These are phyloP conservation scores for Diophrys sp. DNA, from an alignment of 73 alveolate genomes.

Conservation along the genomic window DNA sequence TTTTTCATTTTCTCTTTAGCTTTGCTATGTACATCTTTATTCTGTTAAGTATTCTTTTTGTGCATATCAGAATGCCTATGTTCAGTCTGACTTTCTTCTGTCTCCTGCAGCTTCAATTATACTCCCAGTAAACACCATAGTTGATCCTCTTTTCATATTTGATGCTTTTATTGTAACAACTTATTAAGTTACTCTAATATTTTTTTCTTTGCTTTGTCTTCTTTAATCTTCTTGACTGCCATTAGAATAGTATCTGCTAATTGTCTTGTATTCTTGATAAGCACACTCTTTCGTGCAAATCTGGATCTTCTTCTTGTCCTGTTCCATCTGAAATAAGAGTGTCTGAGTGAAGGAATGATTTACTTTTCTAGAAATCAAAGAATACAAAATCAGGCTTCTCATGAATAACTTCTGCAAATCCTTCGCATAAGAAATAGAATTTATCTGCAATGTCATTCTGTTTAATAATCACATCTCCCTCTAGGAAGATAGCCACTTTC, in stretches of 20 bases:
- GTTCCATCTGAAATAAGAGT: neutral
- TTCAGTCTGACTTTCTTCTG: neutral
- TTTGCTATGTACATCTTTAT: neutral
- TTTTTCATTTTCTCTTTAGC: neutral
- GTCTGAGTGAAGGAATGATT: slow-evolving; percentile 1
- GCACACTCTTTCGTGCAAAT: too few species aligned
- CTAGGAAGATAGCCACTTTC: too few species aligned
- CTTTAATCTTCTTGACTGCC: neutral
- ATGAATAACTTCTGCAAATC: slow-evolving; percentile 6
- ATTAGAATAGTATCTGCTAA: neutral
- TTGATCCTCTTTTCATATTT: neutral
- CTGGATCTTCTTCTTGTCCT: neutral
- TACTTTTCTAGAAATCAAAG: too few species aligned
- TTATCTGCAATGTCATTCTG: neutral
- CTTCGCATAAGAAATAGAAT: slow-evolving; percentile 1
- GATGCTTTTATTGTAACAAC: neutral
- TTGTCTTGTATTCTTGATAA: neutral
- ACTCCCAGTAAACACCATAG: neutral
- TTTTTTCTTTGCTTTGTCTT: neutral
- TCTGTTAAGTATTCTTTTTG: neutral
- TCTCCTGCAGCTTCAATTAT: neutral
- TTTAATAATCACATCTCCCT: slow-evolving; percentile 6
- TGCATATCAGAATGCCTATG: neutral
- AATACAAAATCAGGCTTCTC: slow-evolving; percentile 5
- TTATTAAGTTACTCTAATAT: neutral